These are phyloP conservation scores for Aquilaria malaccensis DNA, from an alignment of 345 rosid genomes.

Conservation along the genomic window DNA sequence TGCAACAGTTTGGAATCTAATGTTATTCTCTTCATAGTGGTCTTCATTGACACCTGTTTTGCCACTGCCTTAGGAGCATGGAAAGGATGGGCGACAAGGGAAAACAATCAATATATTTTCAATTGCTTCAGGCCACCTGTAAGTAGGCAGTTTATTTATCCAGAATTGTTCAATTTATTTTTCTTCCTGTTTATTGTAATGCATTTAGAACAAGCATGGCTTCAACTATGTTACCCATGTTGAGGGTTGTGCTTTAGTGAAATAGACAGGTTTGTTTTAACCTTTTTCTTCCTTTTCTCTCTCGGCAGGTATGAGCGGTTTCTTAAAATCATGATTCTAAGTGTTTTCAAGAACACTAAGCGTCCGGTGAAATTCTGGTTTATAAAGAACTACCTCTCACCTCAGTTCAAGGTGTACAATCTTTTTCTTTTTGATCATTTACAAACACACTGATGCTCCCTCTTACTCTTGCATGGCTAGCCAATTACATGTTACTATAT, in stretches of 20 bases:
- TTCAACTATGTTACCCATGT: background rate
- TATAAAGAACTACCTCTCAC: slow-evolving; percentile 97
- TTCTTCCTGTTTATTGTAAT: background rate
- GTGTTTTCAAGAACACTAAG: slow-evolving; percentile 81
- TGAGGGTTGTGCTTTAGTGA: background rate
- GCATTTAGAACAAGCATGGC: background rate
- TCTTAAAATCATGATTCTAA: slow-evolving; percentile 93
- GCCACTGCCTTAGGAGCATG: slow-evolving; percentile 39
- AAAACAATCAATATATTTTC: slow-evolving; percentile 84
- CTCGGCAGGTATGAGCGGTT: slow-evolving; percentile 88
- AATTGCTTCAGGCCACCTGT: slow-evolving; percentile 98
- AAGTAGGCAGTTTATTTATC: slow-evolving; percentile 29
- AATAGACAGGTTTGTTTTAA: background rate
- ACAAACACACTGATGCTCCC: background rate
- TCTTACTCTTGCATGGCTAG: background rate
- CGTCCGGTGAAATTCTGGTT: slow-evolving; percentile 99
- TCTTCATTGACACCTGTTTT: slow-evolving; percentile 8
- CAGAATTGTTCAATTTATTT: slow-evolving; percentile 5
- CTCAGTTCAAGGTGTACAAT: slow-evolving; percentile 77
- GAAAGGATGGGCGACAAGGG: slow-evolving; percentile 71
- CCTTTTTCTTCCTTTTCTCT: background rate
- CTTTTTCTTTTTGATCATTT: slow-evolving; percentile 3
- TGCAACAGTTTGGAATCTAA: background rate
- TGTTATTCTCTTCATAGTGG: slow-evolving; percentile 9
- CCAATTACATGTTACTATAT: background rate